Evolutionary conservation across 148 eudicot genomes (phyloP).

Genomic region (Beta vulgaris): DNA sequence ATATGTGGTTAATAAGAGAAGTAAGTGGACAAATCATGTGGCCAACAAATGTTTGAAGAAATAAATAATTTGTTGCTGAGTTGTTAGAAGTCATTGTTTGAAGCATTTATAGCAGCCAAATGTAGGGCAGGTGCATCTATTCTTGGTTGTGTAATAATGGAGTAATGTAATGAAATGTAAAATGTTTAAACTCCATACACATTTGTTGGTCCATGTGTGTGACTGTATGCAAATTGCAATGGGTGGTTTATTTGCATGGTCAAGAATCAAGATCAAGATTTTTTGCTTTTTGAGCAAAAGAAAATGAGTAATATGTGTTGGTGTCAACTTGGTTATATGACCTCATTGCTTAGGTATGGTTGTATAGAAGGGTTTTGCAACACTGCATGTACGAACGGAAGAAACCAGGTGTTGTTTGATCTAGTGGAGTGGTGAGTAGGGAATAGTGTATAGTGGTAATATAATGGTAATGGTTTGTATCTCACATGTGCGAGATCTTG

Average conservation of each 20-base stretch:
- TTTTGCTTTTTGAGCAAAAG: too few relatives aligned
- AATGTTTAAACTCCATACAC: neutral
- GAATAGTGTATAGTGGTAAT: too few relatives aligned
- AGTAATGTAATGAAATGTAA: neutral
- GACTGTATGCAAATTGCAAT: neutral
- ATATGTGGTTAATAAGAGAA: slow-evolving; percentile 17
- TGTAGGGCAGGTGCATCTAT: neutral
- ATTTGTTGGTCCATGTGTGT: neutral
- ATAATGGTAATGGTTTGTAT: too few relatives aligned
- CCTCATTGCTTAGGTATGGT: slow-evolving; percentile 11
- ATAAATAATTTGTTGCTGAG: slow-evolving; percentile 2
- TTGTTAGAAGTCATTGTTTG: neutral
- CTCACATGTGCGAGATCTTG: too few relatives aligned
- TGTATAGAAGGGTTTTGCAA: neutral
- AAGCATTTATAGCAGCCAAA: neutral
- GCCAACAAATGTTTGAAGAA: slow-evolving; percentile 1
- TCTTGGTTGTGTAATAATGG: too few relatives aligned
- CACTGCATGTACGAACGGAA: neutral
- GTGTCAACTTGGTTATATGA: neutral
- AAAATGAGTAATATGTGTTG: too few relatives aligned
- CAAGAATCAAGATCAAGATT: too few relatives aligned
- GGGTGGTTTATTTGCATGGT: neutral
- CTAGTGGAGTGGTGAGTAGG: too few relatives aligned
- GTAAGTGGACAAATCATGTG: slow-evolving; percentile 18
- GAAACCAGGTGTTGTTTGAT: too few relatives aligned